A percentile compares a stretch with the other conserved stretches of the same genome.
These are phyloP conservation scores for Pichia sp. DNA, from an alignment of 1,139 yeast species.

Conservation along the genomic window DNA sequence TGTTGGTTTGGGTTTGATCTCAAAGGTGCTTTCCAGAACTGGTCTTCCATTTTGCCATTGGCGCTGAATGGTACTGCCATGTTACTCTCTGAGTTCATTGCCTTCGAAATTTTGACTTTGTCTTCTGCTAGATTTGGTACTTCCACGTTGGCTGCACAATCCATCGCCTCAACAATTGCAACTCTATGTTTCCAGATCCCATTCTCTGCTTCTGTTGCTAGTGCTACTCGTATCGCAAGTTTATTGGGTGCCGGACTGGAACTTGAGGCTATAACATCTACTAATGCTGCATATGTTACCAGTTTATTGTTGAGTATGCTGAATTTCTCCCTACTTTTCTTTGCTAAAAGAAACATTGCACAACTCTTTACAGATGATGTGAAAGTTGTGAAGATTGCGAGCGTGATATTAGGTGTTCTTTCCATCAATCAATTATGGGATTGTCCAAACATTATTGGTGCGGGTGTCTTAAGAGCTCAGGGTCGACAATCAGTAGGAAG, in stretches of 20 bases:
- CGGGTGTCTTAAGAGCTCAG: constrained; percentile 80
- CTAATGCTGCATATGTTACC: constrained; percentile 54
- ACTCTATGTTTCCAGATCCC: constrained; percentile 80
- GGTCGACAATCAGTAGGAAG: constrained; percentile 86
- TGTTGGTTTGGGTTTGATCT: constrained; percentile 63
- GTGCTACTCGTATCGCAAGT: constrained; percentile 82
- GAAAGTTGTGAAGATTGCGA: constrained; percentile 48
- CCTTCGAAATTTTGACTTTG: constrained; percentile 65
- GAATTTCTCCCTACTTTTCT: constrained; percentile 47
- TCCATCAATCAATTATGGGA: constrained; percentile 72
- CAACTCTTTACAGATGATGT: constrained; percentile 61
- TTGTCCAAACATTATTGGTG: constrained; percentile 74
- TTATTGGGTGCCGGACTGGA: constrained; percentile 75
- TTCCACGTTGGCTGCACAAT: constrained; percentile 77
- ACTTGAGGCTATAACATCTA: constrained; percentile 55
- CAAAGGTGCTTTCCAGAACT: constrained; percentile 48
- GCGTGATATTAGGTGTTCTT: constrained; percentile 56
- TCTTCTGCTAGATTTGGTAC: constrained; percentile 80
- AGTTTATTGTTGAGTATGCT: constrained; percentile 51
- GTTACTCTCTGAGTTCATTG: constrained; percentile 68
- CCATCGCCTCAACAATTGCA: constrained; percentile 76
- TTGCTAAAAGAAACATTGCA: constrained; percentile 54
- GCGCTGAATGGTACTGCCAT: constrained; percentile 70
- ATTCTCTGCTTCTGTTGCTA: constrained; percentile 81
- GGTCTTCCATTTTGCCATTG: constrained; percentile 51